phyloP scores from a whole-genome alignment of 2,329 filamentous ascomycete genomes.

The Penicillium expansum region DNA sequence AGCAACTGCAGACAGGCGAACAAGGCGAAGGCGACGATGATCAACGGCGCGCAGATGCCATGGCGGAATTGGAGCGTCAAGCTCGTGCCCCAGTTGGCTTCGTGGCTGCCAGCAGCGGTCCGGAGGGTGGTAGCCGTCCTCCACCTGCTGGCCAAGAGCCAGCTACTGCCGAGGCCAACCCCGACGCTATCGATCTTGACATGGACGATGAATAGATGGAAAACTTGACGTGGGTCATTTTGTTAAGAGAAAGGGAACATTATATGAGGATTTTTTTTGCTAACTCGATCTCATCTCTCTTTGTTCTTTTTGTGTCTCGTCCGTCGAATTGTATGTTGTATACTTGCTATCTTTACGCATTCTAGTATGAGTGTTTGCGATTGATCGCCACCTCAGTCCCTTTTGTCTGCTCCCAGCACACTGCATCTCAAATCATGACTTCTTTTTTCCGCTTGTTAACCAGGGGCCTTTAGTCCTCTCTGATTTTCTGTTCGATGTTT shows the following conservation, averaged over 20 bases:
- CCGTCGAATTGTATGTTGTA: conserved; percentile 11
- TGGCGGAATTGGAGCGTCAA: conserved; percentile 84
- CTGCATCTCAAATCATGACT: conserved; percentile 10
- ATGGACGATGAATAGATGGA: conserved; percentile 37
- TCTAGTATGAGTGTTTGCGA: conserved; percentile 13
- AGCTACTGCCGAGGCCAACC: conserved; percentile 60
- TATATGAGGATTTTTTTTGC: not conserved
- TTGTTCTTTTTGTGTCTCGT: conserved; percentile 9
- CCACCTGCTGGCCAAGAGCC: conserved; percentile 34
- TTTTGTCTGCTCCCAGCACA: conserved; percentile 8
- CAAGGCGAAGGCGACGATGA: conserved; percentile 42
- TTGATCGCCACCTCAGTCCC: conserved; percentile 2
- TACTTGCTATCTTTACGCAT: conserved; percentile 8
- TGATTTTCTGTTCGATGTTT: not conserved
- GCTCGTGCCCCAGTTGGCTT: conserved; percentile 87
- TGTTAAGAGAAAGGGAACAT: not conserved
- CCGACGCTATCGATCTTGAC: conserved; percentile 80
- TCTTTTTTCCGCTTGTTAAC: conserved; percentile 2
- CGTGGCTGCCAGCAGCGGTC: conserved; percentile 77
- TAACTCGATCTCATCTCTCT: conserved; percentile 7
- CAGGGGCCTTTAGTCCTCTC: not conserved
- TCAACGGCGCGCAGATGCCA: conserved; percentile 66
- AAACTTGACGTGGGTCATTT: not conserved
- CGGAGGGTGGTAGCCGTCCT: conserved; percentile 59
- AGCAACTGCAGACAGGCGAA: conserved; percentile 43